phyloP scores from a whole-genome alignment of 2,329 filamentous ascomycete species.

The Lasiodiplodia citricola region DNA sequence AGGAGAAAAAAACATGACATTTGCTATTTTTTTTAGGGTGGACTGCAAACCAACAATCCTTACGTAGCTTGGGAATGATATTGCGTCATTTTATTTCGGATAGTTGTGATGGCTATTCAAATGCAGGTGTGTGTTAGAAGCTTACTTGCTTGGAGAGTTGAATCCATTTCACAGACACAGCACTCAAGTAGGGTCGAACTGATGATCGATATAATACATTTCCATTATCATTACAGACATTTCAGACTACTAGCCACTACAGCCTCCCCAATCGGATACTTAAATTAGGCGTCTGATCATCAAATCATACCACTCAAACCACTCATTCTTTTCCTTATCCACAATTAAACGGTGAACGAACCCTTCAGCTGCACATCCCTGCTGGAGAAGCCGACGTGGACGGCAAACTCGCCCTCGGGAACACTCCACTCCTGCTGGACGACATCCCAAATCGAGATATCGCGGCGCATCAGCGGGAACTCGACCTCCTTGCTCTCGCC shows the following conservation, averaged over 20 bases:
- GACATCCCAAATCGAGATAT: conserved; percentile 58
- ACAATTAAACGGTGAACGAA: background rate
- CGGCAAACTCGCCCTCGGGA: conserved; percentile 32
- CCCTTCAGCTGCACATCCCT: conserved; percentile 14
- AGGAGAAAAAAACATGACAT: too few species aligned
- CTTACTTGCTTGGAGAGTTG: too few species aligned
- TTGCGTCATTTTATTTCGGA: too few species aligned
- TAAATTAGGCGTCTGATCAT: background rate
- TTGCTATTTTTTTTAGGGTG: too few species aligned
- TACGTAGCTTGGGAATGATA: too few species aligned
- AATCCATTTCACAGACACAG: background rate
- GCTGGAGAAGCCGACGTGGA: conserved; percentile 37
- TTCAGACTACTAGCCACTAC: background rate
- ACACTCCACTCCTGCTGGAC: conserved; percentile 51
- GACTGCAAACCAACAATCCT: too few species aligned
- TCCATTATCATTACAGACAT: conserved; percentile 9
- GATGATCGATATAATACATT: conserved; percentile 1
- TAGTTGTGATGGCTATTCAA: too few species aligned
- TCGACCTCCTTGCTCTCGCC: conserved; percentile 49
- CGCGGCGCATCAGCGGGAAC: conserved; percentile 56
- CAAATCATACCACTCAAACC: background rate
- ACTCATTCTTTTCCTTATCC: background rate
- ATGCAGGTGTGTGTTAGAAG: too few species aligned
- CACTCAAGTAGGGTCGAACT: background rate
- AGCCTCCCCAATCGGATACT: background rate